Conservation (phyloP, 2,329 filamentous ascomycete genomes). For the Colletotrichum tamarilloi region DNA sequence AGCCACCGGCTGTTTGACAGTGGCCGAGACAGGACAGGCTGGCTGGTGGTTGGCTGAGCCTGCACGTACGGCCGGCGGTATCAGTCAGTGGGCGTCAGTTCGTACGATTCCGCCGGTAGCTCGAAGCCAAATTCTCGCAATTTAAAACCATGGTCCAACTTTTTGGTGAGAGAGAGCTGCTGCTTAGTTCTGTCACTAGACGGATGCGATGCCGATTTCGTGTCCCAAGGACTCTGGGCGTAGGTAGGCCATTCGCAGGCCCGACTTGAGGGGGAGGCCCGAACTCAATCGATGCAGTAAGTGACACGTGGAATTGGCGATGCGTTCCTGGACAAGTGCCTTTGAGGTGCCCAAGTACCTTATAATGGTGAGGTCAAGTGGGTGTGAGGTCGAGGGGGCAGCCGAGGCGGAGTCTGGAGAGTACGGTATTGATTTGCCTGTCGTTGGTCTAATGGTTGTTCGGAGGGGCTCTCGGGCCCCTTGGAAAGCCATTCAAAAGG, state of each 20-base stretch:
- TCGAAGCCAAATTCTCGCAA: not conserved
- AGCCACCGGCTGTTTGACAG: slow-evolving; percentile 11
- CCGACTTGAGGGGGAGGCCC: not conserved
- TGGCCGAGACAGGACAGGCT: slow-evolving; percentile 22
- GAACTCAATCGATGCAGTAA: slow-evolving; percentile 14
- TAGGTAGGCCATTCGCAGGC: not conserved
- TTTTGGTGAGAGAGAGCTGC: not conserved
- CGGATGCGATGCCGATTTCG: not conserved
- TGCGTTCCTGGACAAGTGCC: slow-evolving; percentile 16
- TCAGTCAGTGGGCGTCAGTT: slow-evolving; percentile 1
- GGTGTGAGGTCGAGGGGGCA: not conserved
- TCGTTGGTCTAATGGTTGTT: not conserved
- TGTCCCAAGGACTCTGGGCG: not conserved
- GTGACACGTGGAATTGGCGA: slow-evolving; percentile 22
- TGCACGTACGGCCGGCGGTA: slow-evolving; percentile 12
- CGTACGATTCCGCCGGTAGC: not conserved
- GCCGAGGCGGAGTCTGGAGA: not conserved
- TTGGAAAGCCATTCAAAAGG: not conserved
- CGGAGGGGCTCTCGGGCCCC: slow-evolving; percentile 9
- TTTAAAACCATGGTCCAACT: not conserved
- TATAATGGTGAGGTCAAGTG: not conserved
- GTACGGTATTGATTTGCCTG: not conserved
- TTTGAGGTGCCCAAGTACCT: not conserved
- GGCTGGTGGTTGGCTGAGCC: not conserved
- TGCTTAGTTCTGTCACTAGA: not conserved